A percentile compares a stretch with the other conserved stretches of the same genome.
These are phyloP conservation scores for Alternaria arbusti DNA, from an alignment of 2,329 filamentous ascomycete species.

Conservation along the genomic window DNA sequence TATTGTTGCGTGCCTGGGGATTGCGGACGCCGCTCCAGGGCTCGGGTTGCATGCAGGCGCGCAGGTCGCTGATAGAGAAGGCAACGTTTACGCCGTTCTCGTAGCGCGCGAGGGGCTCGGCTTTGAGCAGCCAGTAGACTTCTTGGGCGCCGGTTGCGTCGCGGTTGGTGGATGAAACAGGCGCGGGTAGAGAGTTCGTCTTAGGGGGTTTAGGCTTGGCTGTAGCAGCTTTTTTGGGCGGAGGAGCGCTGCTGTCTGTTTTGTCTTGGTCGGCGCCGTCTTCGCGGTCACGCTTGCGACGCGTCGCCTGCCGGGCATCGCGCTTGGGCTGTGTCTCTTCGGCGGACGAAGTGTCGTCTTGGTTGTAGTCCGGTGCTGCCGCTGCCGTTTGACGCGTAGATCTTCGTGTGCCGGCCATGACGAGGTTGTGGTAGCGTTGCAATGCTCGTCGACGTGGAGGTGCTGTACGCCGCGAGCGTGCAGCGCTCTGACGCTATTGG, in stretches of 20 bases:
- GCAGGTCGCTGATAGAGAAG: slow-evolving; percentile 93
- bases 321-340: slow-evolving; percentile 25
- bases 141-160: slow-evolving; percentile 35
- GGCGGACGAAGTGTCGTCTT: slow-evolving; percentile 19
- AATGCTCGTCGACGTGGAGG: slow-evolving; percentile 3
- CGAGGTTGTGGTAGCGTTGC: slow-evolving; percentile 1
- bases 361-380: slow-evolving; percentile 27
- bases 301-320: slow-evolving; percentile 32
- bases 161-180: slow-evolving; percentile 34
- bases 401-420: slow-evolving; percentile 39
- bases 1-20: slow-evolving; percentile 77
- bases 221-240: slow-evolving; percentile 28
- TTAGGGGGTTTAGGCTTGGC: slow-evolving; percentile 18
- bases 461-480: not conserved
- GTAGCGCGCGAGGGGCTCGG: slow-evolving; percentile 80
- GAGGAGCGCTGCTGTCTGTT: slow-evolving; percentile 16
- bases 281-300: slow-evolving; percentile 37
- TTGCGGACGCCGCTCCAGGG: slow-evolving; percentile 78
- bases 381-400: slow-evolving; percentile 35
- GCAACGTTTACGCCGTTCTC: slow-evolving; percentile 88
- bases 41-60: slow-evolving; percentile 74
- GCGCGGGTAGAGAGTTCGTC: slow-evolving; percentile 14
- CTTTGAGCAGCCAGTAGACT: slow-evolving; percentile 59
- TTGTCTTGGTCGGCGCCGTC: slow-evolving; percentile 18
- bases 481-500: slow-evolving; percentile 6